Conservation (phyloP, 257 asterid genomes). For the Verbascum thapsus region DNA sequence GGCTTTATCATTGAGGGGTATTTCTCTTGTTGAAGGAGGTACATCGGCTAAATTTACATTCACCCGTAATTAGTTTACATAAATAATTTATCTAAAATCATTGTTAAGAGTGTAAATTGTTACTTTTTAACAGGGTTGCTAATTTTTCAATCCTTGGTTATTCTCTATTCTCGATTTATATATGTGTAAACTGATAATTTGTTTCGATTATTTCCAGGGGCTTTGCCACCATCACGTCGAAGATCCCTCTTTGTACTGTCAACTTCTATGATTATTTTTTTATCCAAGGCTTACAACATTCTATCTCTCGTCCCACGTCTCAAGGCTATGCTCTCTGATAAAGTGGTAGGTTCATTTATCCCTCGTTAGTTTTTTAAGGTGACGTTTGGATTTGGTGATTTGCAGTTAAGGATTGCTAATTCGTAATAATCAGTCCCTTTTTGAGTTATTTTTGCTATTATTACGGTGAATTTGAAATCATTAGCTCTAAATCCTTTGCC, state of each 20-base stretch:
- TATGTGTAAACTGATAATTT: not conserved
- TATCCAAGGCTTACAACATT: conserved; percentile 73
- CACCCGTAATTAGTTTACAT: not conserved
- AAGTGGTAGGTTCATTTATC: conserved; percentile 48
- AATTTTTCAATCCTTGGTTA: too few species aligned
- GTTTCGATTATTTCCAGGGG: conserved; percentile 56
- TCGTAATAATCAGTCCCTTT: too few species aligned
- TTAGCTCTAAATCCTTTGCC: too few species aligned
- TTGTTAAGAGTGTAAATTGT: not conserved
- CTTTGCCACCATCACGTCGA: conserved; percentile 80
- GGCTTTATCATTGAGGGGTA: conserved; percentile 73
- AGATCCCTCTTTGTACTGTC: conserved; percentile 92
- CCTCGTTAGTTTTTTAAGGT: conserved; percentile 1
- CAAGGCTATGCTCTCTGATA: conserved; percentile 54
- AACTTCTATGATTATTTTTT: conserved; percentile 79
- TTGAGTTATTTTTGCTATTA: too few species aligned
- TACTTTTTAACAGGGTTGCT: too few species aligned
- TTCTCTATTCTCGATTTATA: too few species aligned
- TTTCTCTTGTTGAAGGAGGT: conserved; percentile 76
- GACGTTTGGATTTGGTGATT: too few species aligned
- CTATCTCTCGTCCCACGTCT: conserved; percentile 54
- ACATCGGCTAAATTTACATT: conserved; percentile 14
- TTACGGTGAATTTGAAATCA: too few species aligned
- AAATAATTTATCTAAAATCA: not conserved
- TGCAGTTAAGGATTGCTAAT: too few species aligned